These are phyloP conservation scores for Cardiospermum halicacabum DNA, from an alignment of 345 rosid genomes.

Conservation along the genomic window DNA sequence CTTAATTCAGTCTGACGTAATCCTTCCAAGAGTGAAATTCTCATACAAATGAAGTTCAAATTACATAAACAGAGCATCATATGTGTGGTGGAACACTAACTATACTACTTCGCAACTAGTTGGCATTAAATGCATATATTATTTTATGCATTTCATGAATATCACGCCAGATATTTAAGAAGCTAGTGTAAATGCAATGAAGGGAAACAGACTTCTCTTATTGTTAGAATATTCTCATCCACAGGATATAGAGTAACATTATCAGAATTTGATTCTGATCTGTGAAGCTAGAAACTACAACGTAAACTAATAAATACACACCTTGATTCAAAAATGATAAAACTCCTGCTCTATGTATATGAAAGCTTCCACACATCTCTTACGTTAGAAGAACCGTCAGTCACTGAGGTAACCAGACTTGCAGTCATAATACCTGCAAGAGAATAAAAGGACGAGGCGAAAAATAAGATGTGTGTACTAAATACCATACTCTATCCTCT, in stretches of 20 bases:
- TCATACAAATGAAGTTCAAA: background rate
- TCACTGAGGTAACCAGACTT: slow-evolving; percentile 64
- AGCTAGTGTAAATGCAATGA: background rate
- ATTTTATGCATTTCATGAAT: background rate
- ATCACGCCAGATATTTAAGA: background rate
- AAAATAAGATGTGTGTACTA: background rate
- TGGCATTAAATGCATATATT: background rate
- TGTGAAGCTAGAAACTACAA: background rate
- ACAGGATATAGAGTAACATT: background rate
- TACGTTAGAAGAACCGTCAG: slow-evolving; percentile 88
- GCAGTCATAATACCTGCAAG: slow-evolving; percentile 54
- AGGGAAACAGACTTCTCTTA: background rate
- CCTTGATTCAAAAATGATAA: background rate
- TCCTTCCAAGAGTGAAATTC: background rate
- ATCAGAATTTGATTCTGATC: background rate
- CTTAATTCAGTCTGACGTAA: background rate
- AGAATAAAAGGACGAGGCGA: background rate
- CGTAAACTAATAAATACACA: background rate
- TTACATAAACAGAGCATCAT: background rate
- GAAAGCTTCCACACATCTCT: slow-evolving; percentile 93
- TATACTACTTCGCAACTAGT: background rate
- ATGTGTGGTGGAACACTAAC: background rate
- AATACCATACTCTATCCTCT: background rate
- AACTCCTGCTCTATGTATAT: slow-evolving; percentile 24
- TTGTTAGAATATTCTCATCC: background rate